Percentiles rank a stretch among this genome's conserved stretches.
phyloP scores from a whole-genome alignment of 768 basidiomycete species.

The Suillus occidentalis region DNA sequence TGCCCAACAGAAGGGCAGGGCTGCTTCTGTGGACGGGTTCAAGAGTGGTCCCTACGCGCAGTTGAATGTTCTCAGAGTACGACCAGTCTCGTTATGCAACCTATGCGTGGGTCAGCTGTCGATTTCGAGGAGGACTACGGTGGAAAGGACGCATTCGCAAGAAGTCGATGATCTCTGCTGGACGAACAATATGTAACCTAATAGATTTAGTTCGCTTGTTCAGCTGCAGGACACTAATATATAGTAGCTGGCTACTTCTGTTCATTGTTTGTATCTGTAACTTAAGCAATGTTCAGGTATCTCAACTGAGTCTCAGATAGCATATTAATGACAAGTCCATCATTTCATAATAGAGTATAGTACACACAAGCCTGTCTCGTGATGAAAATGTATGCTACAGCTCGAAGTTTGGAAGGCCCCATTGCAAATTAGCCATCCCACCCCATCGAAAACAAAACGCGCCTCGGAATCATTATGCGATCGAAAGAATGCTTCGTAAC shows the following conservation, averaged over 20 bases:
- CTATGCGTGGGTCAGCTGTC: constrained; percentile 20
- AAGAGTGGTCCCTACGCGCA: constrained; percentile 22
- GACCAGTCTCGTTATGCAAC: constrained; percentile 30
- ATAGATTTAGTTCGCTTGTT: constrained; percentile 13
- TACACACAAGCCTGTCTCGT: background rate
- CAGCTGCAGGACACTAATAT: constrained; percentile 16
- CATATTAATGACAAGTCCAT: background rate
- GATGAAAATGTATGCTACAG: background rate
- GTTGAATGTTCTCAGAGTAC: constrained; percentile 28
- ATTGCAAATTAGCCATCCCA: background rate
- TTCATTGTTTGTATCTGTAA: constrained; percentile 8
- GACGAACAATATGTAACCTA: background rate
- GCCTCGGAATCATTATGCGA: background rate
- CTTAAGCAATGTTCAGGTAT: background rate
- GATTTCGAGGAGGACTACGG: constrained; percentile 20
- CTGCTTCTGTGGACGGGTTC: background rate
- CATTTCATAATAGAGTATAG: background rate
- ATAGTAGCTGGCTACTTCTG: constrained; percentile 34
- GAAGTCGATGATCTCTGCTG: constrained; percentile 2
- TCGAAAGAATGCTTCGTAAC: background rate
- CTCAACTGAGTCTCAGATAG: background rate
- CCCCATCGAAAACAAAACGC: background rate
- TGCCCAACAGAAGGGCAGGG: constrained; percentile 18
- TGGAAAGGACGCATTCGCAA: constrained; percentile 18
- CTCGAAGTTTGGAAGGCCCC: background rate